phyloP scores from a whole-genome alignment of 495 filamentous ascomycete species.

The Neurospora sp. region DNA sequence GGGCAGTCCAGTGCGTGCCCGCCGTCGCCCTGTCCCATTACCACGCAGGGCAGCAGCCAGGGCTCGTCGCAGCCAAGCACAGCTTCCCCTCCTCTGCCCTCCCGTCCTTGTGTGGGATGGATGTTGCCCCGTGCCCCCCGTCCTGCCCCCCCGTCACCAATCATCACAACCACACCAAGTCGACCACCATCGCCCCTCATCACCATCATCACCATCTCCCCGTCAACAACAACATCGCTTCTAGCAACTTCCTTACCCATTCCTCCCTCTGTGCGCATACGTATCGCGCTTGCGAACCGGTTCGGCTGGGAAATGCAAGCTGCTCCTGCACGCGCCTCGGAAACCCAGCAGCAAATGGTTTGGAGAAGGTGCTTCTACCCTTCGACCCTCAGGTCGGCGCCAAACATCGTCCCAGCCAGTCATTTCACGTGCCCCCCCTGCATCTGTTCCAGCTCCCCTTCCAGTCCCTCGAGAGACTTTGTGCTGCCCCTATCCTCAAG shows the following conservation, averaged over 20 bases:
- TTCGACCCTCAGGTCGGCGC: background rate
- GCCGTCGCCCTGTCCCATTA: background rate
- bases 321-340: background rate
- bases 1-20: background rate
- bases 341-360: background rate
- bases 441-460: background rate
- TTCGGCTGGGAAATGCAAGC: background rate
- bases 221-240: background rate
- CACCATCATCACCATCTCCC: background rate
- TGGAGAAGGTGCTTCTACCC: background rate
- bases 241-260: background rate
- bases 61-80: background rate
- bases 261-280: background rate
- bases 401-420: background rate
- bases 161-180: background rate
- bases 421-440: background rate
- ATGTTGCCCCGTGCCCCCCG: background rate
- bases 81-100: background rate
- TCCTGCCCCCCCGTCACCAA: background rate
- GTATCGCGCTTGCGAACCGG: background rate
- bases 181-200: background rate
- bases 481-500: background rate
- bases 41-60: background rate
- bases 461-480: background rate
- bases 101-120: background rate